Evolutionary conservation across 2,329 filamentous ascomycete species (phyloP).

Genomic region (Mycosphaerella sp.): DNA sequence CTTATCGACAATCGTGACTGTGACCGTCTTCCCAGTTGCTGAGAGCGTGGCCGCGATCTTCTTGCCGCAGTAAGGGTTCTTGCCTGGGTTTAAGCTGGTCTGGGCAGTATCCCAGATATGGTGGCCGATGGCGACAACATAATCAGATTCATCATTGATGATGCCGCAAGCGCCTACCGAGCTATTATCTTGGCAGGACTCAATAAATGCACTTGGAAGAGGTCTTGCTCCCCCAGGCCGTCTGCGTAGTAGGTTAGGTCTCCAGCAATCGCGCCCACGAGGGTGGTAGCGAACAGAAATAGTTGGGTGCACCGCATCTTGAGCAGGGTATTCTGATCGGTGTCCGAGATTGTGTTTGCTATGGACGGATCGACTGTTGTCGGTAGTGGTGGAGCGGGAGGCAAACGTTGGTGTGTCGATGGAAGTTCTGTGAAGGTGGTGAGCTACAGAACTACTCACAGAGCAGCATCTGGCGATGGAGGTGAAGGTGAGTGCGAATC

Average conservation of each 20-base stretch:
- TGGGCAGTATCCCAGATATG: conserved; percentile 56
- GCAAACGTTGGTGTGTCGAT: background rate
- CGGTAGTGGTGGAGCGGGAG: background rate
- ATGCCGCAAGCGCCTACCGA: conserved; percentile 33
- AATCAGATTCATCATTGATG: conserved; percentile 4
- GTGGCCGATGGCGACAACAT: conserved; percentile 14
- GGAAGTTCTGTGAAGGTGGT: background rate
- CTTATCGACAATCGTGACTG: conserved; percentile 62
- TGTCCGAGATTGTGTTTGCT: background rate
- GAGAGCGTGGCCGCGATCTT: conserved; percentile 53
- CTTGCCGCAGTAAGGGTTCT: conserved; percentile 60
- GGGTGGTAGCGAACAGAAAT: background rate
- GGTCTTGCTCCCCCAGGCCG: background rate
- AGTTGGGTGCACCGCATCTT: conserved; percentile 4
- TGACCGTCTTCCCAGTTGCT: conserved; percentile 44
- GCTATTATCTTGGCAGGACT: background rate
- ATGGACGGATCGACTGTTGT: background rate
- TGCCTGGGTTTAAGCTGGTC: conserved; percentile 46
- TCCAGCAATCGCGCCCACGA: background rate
- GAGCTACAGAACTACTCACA: background rate
- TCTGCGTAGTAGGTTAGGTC: conserved; percentile 4
- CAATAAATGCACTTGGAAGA: background rate
- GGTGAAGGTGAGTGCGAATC: background rate
- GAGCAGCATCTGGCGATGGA: background rate
- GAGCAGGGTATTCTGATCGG: background rate